Conservation (phyloP, 2,329 filamentous ascomycete species). For the Pseudogymnoascus sp. region DNA sequence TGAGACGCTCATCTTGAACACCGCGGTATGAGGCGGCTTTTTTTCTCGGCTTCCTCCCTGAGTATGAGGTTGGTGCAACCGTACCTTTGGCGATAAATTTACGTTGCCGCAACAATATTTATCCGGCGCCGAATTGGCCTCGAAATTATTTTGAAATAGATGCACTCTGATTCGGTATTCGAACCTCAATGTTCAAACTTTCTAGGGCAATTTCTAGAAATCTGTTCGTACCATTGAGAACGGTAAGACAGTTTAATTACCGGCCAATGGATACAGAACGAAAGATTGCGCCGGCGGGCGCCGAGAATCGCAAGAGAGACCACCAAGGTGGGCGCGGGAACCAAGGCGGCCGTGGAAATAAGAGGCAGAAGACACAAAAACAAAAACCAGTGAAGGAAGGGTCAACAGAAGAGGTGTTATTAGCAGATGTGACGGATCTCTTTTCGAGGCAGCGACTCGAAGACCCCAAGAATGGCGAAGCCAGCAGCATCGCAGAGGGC, state of each 20-base stretch:
- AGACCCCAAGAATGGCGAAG: slow-evolving; percentile 25
- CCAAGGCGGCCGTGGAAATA: slow-evolving; percentile 30
- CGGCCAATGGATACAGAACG: background rate
- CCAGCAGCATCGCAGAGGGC: slow-evolving; percentile 18
- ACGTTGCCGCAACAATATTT: background rate
- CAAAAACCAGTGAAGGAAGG: slow-evolving; percentile 50
- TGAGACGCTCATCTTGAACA: slow-evolving; percentile 38
- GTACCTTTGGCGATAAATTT: slow-evolving; percentile 9
- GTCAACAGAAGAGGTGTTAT: slow-evolving; percentile 59
- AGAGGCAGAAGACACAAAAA: slow-evolving; percentile 49
- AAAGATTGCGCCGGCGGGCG: background rate
- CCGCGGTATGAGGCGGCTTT: background rate
- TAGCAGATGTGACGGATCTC: slow-evolving; percentile 53
- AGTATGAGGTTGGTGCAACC: background rate
- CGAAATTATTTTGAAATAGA: slow-evolving; percentile 11
- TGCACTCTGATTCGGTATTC: background rate
- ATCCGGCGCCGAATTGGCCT: slow-evolving; percentile 2
- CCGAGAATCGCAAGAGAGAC: slow-evolving; percentile 7
- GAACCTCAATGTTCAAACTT: background rate
- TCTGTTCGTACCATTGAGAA: background rate
- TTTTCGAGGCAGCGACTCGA: slow-evolving; percentile 34
- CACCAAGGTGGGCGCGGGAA: background rate
- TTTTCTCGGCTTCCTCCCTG: slow-evolving; percentile 6
- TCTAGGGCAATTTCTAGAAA: background rate
- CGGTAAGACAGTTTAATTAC: slow-evolving; percentile 1